These are phyloP conservation scores for Gossypium trilobum DNA, from an alignment of 441 rosid species.

Conservation along the genomic window DNA sequence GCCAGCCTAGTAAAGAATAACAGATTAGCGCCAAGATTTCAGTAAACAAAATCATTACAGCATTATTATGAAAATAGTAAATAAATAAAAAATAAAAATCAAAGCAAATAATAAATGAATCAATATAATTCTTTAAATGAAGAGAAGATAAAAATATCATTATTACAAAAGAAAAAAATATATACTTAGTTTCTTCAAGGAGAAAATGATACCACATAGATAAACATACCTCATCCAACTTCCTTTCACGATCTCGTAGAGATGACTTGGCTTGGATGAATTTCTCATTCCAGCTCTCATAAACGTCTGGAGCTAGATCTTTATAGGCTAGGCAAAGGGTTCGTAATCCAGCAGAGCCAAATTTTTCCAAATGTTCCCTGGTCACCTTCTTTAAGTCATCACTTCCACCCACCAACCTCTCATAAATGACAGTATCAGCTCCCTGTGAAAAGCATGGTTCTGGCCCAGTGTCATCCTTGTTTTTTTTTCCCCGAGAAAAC, in stretches of 20 bases:
- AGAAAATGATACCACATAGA: background rate
- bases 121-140: background rate
- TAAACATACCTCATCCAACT: slow-evolving; percentile 61
- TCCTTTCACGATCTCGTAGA: slow-evolving; percentile 93
- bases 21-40: background rate
- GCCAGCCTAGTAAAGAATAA: background rate
- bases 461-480: slow-evolving; percentile 27
- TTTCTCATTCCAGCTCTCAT: slow-evolving; percentile 97
- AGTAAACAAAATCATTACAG: slow-evolving; percentile 4
- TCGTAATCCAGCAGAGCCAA: slow-evolving; percentile 94
- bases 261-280: slow-evolving; percentile 95
- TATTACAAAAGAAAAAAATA: background rate
- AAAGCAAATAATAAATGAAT: background rate
- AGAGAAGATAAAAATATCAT: background rate
- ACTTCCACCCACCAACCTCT: slow-evolving; percentile 66
- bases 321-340: slow-evolving; percentile 95
- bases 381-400: slow-evolving; percentile 55
- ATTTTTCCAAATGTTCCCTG: slow-evolving; percentile 69
- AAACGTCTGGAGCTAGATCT: slow-evolving; percentile 63
- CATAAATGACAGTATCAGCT: slow-evolving; percentile 72
- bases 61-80: background rate
- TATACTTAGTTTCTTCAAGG: background rate
- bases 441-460: slow-evolving; percentile 50
- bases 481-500: slow-evolving; percentile 18
- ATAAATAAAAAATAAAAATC: background rate